These are phyloP conservation scores for Acidiella bohemica DNA, from an alignment of 495 filamentous ascomycete species.

Conservation along the genomic window DNA sequence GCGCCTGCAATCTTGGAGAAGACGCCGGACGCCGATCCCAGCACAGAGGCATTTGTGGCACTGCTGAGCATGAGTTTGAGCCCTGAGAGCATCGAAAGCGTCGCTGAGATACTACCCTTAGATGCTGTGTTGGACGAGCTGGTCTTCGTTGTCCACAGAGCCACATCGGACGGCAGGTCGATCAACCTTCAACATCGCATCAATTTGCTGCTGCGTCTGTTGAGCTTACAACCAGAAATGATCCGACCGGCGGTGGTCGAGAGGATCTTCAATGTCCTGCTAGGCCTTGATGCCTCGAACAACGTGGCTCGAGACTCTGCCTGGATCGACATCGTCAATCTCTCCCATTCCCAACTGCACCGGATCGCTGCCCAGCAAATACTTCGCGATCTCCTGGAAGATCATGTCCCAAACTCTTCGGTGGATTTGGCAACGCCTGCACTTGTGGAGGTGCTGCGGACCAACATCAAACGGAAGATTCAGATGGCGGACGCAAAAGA, in stretches of 20 bases:
- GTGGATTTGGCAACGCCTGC: neutral
- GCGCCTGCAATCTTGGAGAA: neutral
- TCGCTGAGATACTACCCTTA: constrained; percentile 4
- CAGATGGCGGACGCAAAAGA: neutral
- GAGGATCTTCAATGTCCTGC: neutral
- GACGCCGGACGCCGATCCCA: neutral
- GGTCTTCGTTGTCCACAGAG: constrained; percentile 16
- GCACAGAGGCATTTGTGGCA: constrained; percentile 2
- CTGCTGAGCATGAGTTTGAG: neutral
- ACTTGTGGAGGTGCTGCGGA: neutral
- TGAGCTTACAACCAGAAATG: neutral
- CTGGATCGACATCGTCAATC: neutral
- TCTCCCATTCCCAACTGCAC: neutral
- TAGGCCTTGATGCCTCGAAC: neutral
- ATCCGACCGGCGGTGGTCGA: neutral
- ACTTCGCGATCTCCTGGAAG: neutral
- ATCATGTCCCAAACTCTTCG: neutral
- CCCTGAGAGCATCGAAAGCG: neutral
- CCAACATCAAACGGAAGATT: neutral
- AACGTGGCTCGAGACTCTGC: neutral
- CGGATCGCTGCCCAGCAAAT: neutral
- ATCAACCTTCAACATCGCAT: neutral
- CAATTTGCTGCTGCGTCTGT: neutral
- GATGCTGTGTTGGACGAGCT: constrained; percentile 22
- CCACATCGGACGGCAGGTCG: neutral